phyloP scores from a whole-genome alignment of 768 basidiomycete species.

The Cystobasidium ongulense region DNA sequence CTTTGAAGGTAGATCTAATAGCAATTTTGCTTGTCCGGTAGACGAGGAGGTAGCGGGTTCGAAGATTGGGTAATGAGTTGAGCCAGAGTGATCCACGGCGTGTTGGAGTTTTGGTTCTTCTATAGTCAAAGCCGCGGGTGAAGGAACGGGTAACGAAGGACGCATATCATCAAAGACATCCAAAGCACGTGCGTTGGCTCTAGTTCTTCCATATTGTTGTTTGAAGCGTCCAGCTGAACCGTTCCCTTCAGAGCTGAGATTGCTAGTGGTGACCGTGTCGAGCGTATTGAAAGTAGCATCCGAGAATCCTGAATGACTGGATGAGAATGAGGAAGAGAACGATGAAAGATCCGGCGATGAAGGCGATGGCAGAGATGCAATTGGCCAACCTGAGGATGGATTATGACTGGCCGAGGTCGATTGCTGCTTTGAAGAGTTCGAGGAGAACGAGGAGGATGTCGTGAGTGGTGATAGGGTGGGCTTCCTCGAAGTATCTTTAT shows the following conservation, averaged over 20 bases:
- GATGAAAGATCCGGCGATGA: background rate
- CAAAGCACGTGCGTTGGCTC: background rate
- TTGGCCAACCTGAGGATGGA: background rate
- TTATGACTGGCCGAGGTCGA: background rate
- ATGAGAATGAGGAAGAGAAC: background rate
- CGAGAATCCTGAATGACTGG: background rate
- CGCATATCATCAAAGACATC: background rate
- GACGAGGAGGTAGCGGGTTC: no score
- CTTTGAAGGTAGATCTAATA: background rate
- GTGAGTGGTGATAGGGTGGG: background rate
- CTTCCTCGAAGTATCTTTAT: background rate
- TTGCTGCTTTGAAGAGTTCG: background rate
- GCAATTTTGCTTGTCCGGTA: no score
- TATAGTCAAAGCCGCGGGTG: background rate
- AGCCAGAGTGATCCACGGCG: no score
- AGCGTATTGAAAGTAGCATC: background rate
- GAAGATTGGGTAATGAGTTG: no score
- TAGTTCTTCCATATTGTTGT: background rate
- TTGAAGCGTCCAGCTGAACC: background rate
- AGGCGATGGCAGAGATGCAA: background rate
- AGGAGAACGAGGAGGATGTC: background rate
- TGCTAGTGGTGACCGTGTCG: background rate
- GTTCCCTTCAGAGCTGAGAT: background rate
- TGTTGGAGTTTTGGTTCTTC: background rate
- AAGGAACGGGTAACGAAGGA: background rate